Evolutionary conservation across 805 yeast species (phyloP).

Genomic region (Metahyphopichia silvanorum): DNA sequence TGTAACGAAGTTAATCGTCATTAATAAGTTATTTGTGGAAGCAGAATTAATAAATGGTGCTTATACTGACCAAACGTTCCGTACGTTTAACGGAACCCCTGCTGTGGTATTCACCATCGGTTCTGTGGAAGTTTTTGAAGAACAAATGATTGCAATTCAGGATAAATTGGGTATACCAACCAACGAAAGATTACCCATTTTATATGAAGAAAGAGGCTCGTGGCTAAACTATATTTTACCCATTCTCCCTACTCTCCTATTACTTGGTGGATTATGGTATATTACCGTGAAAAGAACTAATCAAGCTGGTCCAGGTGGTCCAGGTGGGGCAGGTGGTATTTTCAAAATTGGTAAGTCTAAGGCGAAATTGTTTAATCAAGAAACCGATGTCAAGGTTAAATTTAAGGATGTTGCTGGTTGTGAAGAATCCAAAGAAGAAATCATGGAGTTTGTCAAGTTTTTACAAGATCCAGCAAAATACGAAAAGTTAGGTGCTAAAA

Average conservation of each 20-base stretch:
- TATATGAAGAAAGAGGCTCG: conserved; percentile 67
- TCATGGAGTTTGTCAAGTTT: conserved; percentile 91
- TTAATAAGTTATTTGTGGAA: conserved; percentile 69
- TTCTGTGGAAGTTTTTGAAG: conserved; percentile 80
- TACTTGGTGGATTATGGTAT: conserved; percentile 77
- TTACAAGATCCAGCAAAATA: conserved; percentile 81
- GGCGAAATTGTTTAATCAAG: conserved; percentile 80
- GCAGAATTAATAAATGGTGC: conserved; percentile 56
- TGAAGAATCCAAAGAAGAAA: conserved; percentile 91
- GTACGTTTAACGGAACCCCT: conserved; percentile 32
- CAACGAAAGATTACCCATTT: conserved; percentile 72
- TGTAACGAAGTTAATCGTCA: conserved; percentile 69
- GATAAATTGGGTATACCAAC: conserved; percentile 64
- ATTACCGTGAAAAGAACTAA: conserved; percentile 53
- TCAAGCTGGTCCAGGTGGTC: conserved; percentile 36
- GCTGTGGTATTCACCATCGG: conserved; percentile 80
- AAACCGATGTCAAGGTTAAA: conserved; percentile 74
- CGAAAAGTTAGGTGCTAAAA: conserved; percentile 87
- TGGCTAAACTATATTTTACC: conserved; percentile 62
- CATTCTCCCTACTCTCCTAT: conserved; percentile 73
- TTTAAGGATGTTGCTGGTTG: conserved; percentile 94
- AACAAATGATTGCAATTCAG: conserved; percentile 72
- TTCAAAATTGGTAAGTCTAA: conserved; percentile 76
- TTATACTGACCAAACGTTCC: conserved; percentile 39
- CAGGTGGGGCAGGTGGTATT: conserved; percentile 48